phyloP scores from a whole-genome alignment of 1,139 yeast genomes.

The Sugiyamaella novakii region DNA sequence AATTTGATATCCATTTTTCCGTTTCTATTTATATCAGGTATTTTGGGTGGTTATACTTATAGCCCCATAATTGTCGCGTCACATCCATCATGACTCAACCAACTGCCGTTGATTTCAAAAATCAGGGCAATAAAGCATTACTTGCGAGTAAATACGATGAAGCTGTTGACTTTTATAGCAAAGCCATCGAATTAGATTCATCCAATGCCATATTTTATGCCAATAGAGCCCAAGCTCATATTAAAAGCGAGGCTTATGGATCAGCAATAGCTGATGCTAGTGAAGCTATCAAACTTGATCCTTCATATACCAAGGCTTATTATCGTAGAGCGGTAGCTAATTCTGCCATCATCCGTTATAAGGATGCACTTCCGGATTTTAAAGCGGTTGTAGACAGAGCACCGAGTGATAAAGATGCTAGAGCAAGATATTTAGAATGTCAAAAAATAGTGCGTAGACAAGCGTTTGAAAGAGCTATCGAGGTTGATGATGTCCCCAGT shows the following conservation, averaged over 20 bases:
- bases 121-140: slow-evolving; percentile 72
- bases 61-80: no score
- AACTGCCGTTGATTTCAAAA: slow-evolving; percentile 46
- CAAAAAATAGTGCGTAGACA: slow-evolving; percentile 66
- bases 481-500: slow-evolving; percentile 59
- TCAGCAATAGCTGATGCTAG: slow-evolving; percentile 78
- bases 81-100: slow-evolving; percentile 12
- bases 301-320: slow-evolving; percentile 72
- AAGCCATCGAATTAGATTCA: slow-evolving; percentile 72
- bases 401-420: slow-evolving; percentile 73
- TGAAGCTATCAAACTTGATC: slow-evolving; percentile 66
- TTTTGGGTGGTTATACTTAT: not conserved
- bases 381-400: slow-evolving; percentile 60
- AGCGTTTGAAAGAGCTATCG: slow-evolving; percentile 87
- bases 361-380: slow-evolving; percentile 73
- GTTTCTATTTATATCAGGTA: no score
- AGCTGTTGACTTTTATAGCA: slow-evolving; percentile 71
- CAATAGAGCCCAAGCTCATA: slow-evolving; percentile 88
- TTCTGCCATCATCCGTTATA: slow-evolving; percentile 74
- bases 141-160: slow-evolving; percentile 61
- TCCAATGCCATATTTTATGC: slow-evolving; percentile 75
- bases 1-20: no score
- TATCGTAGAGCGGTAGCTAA: slow-evolving; percentile 81
- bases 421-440: slow-evolving; percentile 64
- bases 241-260: slow-evolving; percentile 85